Evolutionary conservation across 2,329 filamentous ascomycete species (phyloP).

Genomic region (Lecanoromycetidae sp.): DNA sequence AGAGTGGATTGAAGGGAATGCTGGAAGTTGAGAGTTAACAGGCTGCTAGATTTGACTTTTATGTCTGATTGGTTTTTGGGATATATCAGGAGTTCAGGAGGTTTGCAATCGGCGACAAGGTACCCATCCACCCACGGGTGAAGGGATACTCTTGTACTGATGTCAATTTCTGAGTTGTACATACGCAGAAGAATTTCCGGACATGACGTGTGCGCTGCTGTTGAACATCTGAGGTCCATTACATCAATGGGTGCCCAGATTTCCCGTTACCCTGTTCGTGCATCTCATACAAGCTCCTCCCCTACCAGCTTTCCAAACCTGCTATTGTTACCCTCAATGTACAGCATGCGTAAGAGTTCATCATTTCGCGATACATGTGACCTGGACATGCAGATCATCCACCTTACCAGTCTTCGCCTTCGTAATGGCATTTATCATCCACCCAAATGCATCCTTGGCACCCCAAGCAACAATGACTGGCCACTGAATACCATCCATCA

Average conservation of each 20-base stretch:
- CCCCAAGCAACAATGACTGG: constrained; percentile 3
- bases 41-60: no score
- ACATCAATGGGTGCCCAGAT: no score
- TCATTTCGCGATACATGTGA: constrained; percentile 4
- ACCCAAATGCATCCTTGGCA: background rate
- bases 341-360: background rate
- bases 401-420: background rate
- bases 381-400: background rate
- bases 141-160: no score
- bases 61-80: no score
- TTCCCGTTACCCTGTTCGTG: no score
- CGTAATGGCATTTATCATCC: background rate
- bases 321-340: background rate
- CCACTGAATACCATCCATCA: constrained; percentile 2
- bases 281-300: no score
- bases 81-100: no score
- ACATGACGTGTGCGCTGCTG: background rate
- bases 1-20: constrained; percentile 13
- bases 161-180: no score
- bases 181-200: background rate
- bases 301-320: no score
- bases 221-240: background rate
- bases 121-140: no score
- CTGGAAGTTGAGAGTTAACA: constrained; percentile 11
- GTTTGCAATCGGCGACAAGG: no score